Conservation (phyloP, 2,329 filamentous ascomycete genomes). For the Herpomyces periplanetae region DNA sequence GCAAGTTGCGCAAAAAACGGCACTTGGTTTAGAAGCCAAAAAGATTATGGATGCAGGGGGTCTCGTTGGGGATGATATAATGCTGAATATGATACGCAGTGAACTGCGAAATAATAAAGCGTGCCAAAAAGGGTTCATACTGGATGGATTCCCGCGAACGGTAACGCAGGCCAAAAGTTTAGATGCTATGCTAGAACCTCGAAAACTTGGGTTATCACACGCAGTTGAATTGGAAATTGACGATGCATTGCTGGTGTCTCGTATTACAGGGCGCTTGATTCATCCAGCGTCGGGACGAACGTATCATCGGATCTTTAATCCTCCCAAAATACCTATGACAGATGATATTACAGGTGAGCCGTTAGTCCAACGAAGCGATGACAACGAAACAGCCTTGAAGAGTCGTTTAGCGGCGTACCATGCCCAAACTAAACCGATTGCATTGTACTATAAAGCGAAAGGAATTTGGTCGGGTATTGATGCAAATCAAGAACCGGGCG, state of each 20-base stretch:
- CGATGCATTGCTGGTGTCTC: slow-evolving; percentile 59
- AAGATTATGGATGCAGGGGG: slow-evolving; percentile 99
- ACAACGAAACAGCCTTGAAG: slow-evolving; percentile 79
- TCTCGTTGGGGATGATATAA: slow-evolving; percentile 89
- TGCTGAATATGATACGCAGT: slow-evolving; percentile 97
- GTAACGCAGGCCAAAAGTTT: slow-evolving; percentile 79
- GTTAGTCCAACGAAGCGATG: slow-evolving; percentile 73
- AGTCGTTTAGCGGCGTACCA: slow-evolving; percentile 85
- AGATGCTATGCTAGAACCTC: slow-evolving; percentile 47
- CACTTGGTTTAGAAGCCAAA: slow-evolving; percentile 78
- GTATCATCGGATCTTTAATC: slow-evolving; percentile 97
- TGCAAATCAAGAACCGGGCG: slow-evolving; percentile 70
- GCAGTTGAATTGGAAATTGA: slow-evolving; percentile 90
- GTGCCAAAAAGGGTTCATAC: slow-evolving; percentile 97
- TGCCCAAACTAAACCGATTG: slow-evolving; percentile 61
- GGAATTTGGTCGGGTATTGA: slow-evolving; percentile 90
- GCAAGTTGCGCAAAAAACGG: slow-evolving; percentile 87
- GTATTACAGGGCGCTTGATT: slow-evolving; percentile 78
- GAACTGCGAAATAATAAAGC: slow-evolving; percentile 76
- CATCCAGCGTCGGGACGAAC: slow-evolving; percentile 84
- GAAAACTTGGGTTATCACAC: slow-evolving; percentile 57
- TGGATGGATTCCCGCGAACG: slow-evolving; percentile 90
- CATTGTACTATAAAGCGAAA: slow-evolving; percentile 81
- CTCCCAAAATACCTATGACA: slow-evolving; percentile 66
- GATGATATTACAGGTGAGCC: slow-evolving; percentile 92